Percentiles rank a stretch among this genome's conserved stretches.
Evolutionary conservation across 495 filamentous ascomycete species (phyloP).

Genomic region (Aspergillus leporis): DNA sequence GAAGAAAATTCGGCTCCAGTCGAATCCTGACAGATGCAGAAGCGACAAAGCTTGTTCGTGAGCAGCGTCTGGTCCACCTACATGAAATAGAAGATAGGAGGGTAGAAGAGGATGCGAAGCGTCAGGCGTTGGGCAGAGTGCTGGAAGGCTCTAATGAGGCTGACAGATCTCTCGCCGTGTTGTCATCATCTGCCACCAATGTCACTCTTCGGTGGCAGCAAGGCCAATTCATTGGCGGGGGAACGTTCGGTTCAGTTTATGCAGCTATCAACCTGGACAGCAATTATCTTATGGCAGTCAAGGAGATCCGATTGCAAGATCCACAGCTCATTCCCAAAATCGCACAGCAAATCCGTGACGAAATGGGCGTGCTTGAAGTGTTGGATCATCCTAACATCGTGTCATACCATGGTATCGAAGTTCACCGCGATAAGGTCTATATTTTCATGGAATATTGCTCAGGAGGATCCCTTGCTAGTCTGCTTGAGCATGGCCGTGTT

Average conservation of each 20-base stretch:
- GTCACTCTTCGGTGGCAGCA: slow-evolving; percentile 96
- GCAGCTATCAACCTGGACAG: slow-evolving; percentile 96
- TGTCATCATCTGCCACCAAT: slow-evolving; percentile 92
- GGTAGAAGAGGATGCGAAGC: slow-evolving; percentile 79
- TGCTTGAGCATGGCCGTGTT: slow-evolving; percentile 93
- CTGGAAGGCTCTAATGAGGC: slow-evolving; percentile 93
- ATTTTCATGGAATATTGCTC: slow-evolving; percentile 99
- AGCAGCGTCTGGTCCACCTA: slow-evolving; percentile 70
- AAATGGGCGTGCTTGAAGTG: slow-evolving; percentile 94
- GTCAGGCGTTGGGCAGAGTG: slow-evolving; percentile 84
- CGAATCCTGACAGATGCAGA: slow-evolving; percentile 83
- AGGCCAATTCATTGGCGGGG: slow-evolving; percentile 94
- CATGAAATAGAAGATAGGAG: slow-evolving; percentile 72
- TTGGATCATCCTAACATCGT: slow-evolving; percentile 97
- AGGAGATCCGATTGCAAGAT: slow-evolving; percentile 96
- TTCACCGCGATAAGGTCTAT: slow-evolving; percentile 97
- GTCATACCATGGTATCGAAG: slow-evolving; percentile 95
- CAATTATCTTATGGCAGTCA: slow-evolving; percentile 95
- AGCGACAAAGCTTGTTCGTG: slow-evolving; percentile 68
- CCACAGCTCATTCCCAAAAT: slow-evolving; percentile 94
- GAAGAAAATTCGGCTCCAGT: slow-evolving; percentile 72
- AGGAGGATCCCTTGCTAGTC: slow-evolving; percentile 84
- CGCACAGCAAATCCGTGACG: slow-evolving; percentile 89
- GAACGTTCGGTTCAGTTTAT: slow-evolving; percentile 96
- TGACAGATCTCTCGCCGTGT: slow-evolving; percentile 87